phyloP scores from a whole-genome alignment of 2,329 filamentous ascomycete genomes.

The Colletotrichum tropicale region DNA sequence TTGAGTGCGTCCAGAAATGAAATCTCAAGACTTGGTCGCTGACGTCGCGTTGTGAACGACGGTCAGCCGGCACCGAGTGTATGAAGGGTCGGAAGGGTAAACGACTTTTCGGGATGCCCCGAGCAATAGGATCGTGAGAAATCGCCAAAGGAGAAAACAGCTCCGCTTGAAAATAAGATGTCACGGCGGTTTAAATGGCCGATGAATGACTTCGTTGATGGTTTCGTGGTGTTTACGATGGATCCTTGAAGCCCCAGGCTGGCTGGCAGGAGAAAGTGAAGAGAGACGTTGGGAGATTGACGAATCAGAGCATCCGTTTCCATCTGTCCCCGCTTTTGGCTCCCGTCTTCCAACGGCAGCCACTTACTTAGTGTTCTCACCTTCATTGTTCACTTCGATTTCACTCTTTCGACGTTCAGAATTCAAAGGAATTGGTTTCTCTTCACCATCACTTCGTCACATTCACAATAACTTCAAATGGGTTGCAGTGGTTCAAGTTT shows the following conservation, averaged over 20 bases:
- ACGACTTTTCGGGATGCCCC: no score
- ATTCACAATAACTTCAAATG: no score
- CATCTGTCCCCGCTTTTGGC: background rate
- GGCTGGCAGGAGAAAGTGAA: background rate
- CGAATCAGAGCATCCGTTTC: background rate
- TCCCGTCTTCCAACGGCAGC: no score
- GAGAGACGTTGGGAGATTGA: background rate
- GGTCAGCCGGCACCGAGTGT: background rate
- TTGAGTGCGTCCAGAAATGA: no score
- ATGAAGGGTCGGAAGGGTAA: background rate
- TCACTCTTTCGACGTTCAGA: no score
- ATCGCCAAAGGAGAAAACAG: no score
- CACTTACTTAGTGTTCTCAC: no score
- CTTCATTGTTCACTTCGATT: no score
- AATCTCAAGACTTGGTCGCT: background rate
- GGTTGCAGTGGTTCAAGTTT: background rate
- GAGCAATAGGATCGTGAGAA: no score
- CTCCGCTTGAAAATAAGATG: no score
- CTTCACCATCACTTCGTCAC: rapidly evolving
- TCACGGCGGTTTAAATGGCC: background rate
- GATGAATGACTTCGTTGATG: background rate
- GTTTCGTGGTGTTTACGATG: background rate
- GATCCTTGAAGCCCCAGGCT: background rate
- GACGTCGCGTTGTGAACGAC: background rate
- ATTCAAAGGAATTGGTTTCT: no score